Conservation (phyloP, 176 grass and related monocot genomes). For the Oryza glumipatula region DNA sequence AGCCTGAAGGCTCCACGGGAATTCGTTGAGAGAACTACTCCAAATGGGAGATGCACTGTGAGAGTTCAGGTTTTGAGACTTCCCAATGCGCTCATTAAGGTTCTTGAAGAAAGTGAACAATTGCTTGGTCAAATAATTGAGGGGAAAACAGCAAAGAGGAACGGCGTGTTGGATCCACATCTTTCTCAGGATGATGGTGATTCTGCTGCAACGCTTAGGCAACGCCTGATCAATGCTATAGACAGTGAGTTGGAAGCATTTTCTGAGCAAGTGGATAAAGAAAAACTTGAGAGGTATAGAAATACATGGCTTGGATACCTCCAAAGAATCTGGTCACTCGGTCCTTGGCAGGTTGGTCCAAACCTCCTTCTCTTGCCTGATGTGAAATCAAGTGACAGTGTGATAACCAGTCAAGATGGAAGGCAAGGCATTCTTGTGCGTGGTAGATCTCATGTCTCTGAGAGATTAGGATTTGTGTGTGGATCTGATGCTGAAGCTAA, state of each 20-base stretch:
- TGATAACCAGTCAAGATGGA: slow-evolving; percentile 33
- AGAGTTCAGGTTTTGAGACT: slow-evolving; percentile 82
- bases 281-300: slow-evolving; percentile 61
- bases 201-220: slow-evolving; percentile 52
- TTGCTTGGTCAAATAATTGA: slow-evolving; percentile 72
- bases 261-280: slow-evolving; percentile 55
- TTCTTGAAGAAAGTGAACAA: slow-evolving; percentile 80
- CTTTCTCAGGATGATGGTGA: slow-evolving; percentile 58
- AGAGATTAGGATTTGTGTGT: slow-evolving; percentile 60
- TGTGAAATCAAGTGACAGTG: slow-evolving; percentile 33
- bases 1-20: slow-evolving; percentile 44
- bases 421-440: slow-evolving; percentile 52
- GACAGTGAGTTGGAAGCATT: slow-evolving; percentile 73
- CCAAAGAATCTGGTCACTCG: slow-evolving; percentile 69
- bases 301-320: slow-evolving; percentile 64
- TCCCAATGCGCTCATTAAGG: slow-evolving; percentile 66
- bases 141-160: slow-evolving; percentile 60
- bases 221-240: slow-evolving; percentile 65
- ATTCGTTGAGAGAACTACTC: slow-evolving; percentile 70
- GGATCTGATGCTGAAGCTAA: slow-evolving; percentile 36
- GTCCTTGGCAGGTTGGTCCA: slow-evolving; percentile 76
- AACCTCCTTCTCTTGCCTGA: slow-evolving; percentile 71
- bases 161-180: slow-evolving; percentile 38
- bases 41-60: slow-evolving; percentile 77
- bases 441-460: slow-evolving; percentile 68